Conservation (phyloP, 805 yeast species). For the Metschnikowia kofuensis region DNA sequence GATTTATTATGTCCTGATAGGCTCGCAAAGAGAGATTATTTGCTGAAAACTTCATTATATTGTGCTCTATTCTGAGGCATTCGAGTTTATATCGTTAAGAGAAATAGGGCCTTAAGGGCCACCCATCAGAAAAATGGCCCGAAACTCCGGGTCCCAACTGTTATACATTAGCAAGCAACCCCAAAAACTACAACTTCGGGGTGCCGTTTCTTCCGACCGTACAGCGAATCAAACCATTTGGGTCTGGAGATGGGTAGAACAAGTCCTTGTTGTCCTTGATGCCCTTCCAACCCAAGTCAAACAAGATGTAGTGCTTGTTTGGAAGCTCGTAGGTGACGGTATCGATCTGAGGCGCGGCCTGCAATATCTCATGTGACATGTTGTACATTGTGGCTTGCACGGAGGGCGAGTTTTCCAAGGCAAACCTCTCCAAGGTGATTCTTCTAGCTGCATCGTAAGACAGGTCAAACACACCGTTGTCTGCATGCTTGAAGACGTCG, state of each 20-base stretch:
- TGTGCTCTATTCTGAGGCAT: no score
- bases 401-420: slow-evolving; percentile 84
- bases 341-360: slow-evolving; percentile 51
- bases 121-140: background rate
- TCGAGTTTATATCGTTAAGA: no score
- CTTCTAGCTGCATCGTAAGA: slow-evolving; percentile 62
- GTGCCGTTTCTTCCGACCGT: slow-evolving; percentile 66
- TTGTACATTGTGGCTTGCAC: slow-evolving; percentile 97
- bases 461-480: slow-evolving; percentile 60
- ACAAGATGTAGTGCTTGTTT: slow-evolving; percentile 85
- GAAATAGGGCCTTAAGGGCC: no score
- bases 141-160: background rate
- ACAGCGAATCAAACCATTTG: slow-evolving; percentile 87
- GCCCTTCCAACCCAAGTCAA: slow-evolving; percentile 83
- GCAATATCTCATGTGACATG: slow-evolving; percentile 75
- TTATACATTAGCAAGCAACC: background rate
- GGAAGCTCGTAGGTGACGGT: slow-evolving; percentile 77
- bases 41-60: no score
- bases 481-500: slow-evolving; percentile 49
- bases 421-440: slow-evolving; percentile 73
- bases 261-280: slow-evolving; percentile 75
- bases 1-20: no score
- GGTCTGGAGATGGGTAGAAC: slow-evolving; percentile 88
- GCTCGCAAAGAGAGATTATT: no score
- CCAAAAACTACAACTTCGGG: slow-evolving; percentile 41